Conservation (phyloP, 345 rosid genomes). For the Limnanthes douglasii region DNA sequence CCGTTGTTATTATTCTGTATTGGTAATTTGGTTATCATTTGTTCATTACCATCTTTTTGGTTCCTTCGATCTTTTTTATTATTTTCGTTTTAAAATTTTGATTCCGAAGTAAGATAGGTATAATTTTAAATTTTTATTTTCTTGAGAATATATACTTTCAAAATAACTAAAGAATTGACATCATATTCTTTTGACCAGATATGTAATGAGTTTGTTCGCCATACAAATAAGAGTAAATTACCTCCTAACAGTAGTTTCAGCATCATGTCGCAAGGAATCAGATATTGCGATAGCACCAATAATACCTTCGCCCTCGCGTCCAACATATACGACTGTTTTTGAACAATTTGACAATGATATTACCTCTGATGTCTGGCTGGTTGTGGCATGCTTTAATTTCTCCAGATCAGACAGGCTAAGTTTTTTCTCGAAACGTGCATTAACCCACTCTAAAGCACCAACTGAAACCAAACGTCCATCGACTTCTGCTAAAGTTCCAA, state of each 20-base stretch:
- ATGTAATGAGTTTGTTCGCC: background rate
- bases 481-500: slow-evolving; percentile 85
- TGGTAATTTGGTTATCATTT: too few relatives aligned
- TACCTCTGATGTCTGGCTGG: slow-evolving; percentile 20
- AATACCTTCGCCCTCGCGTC: slow-evolving; percentile 76
- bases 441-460: slow-evolving; percentile 76
- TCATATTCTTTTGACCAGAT: too few relatives aligned
- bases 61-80: too few relatives aligned
- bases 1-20: too few relatives aligned
- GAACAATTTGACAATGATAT: slow-evolving; percentile 40
- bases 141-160: too few relatives aligned
- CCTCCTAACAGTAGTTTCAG: slow-evolving; percentile 66
- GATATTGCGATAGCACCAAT: slow-evolving; percentile 83
- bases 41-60: too few relatives aligned
- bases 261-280: slow-evolving; percentile 70
- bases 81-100: too few relatives aligned
- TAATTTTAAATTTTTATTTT: too few relatives aligned
- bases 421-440: slow-evolving; percentile 45
- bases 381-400: slow-evolving; percentile 30
- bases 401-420: slow-evolving; percentile 23
- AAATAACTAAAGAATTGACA: too few relatives aligned
- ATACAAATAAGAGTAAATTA: slow-evolving; percentile 11
- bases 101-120: background rate
- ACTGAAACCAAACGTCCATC: slow-evolving; percentile 80
- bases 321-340: slow-evolving; percentile 72